Evolutionary conservation across 139 green algal species (phyloP), one percentile per base, ranked within the genome.

Genomic region (Monoraphidium neglectum): DNA sequence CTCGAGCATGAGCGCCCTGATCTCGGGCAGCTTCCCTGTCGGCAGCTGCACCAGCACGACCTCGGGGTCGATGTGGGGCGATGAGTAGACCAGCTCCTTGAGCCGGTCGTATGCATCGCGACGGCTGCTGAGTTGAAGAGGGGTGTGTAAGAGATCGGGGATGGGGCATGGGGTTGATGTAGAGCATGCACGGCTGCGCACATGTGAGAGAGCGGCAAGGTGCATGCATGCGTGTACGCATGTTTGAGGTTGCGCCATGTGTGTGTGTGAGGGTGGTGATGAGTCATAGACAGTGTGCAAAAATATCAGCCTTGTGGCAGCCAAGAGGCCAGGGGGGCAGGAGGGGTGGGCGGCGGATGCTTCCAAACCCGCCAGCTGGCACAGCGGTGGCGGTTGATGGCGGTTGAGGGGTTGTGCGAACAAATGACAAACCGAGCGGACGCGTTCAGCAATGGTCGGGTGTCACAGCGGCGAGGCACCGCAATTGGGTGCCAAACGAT

Each of bases 1-100:
- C 80, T 94, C 90, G 49, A 96, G 81, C 83, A 97, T 88, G 24
- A 95, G 78, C 4, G 93, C 93, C 4, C 89, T 83, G 57, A 96
- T 87, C 70, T 96, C 90, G 18, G 88, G 82, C 47, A 97, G 81
- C 67, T 74, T 46, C 23, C 82, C 84, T 46, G 74, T 30, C 2
- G 91, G 91, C 70, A 95, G 70, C 59, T 92, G 80, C 16, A 74
- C 79, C 63, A 97, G 84, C 51, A 96, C 80, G 23, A 84, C 83
- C 12, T 90, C 60, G 26, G 85, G 88, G 76, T 94, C 84, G 0
- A 96, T 86, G 82, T 92, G 87, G 2, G 83, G 61, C 4, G 85
- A 92, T 15, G 70, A 81, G 64, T 86, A 87, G 30, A 91, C 79
- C 66, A 94, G 82, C 65, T 90, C 75, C 0, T 86, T 77, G 21